Conservation (phyloP, 2,329 filamentous ascomycete genomes). For the Trichoderma sp. region DNA sequence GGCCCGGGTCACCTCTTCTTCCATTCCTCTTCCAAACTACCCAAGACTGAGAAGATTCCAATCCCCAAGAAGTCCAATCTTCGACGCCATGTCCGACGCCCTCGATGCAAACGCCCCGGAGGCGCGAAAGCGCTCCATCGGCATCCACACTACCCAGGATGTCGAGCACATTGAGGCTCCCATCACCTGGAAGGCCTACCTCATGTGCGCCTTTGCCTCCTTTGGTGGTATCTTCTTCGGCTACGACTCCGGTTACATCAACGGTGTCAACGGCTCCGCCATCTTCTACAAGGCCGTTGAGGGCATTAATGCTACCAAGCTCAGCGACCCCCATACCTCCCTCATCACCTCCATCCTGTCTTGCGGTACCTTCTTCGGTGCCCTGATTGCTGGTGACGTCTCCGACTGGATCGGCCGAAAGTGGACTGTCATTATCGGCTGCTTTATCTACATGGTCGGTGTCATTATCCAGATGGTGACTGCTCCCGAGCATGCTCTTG, state of each 20-base stretch:
- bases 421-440: constrained; percentile 68
- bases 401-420: constrained; percentile 73
- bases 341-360: constrained; percentile 75
- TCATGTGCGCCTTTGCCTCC: constrained; percentile 67
- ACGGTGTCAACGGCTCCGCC: constrained; percentile 54
- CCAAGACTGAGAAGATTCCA: constrained; percentile 8
- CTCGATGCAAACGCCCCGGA: constrained; percentile 23
- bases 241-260: constrained; percentile 75
- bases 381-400: constrained; percentile 72
- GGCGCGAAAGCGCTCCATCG: constrained; percentile 28
- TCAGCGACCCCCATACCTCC: constrained; percentile 46
- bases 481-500: constrained; percentile 46
- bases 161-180: constrained; percentile 63
- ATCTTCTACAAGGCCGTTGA: constrained; percentile 54
- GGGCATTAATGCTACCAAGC: constrained; percentile 32
- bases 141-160: constrained; percentile 46
- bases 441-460: constrained; percentile 67
- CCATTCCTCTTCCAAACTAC: constrained; percentile 2
- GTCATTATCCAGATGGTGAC: constrained; percentile 63
- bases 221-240: constrained; percentile 76
- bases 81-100: constrained; percentile 27
- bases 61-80: neutral
- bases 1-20: constrained; percentile 14
- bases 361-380: constrained; percentile 73
- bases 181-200: constrained; percentile 65